These are phyloP conservation scores for Fusarium pilosicola DNA, from an alignment of 2,329 filamentous ascomycete species.

Conservation along the genomic window DNA sequence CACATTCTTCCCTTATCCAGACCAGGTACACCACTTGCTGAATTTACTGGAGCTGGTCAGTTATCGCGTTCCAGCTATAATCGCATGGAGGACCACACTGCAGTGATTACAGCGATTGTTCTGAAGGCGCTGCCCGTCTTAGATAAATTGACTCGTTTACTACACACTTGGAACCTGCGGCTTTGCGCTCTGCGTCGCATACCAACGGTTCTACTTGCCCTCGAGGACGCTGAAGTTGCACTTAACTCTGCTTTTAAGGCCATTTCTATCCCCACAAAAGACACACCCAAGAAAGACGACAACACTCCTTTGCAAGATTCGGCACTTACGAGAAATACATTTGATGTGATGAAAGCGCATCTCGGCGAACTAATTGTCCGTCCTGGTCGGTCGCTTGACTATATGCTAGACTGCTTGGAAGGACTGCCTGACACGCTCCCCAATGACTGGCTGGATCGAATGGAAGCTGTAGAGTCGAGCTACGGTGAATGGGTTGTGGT, in stretches of 20 bases:
- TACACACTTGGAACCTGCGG: conserved; percentile 82
- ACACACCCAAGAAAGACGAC: conserved; percentile 31
- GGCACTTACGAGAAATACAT: conserved; percentile 56
- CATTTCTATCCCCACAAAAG: conserved; percentile 52
- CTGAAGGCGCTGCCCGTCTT: conserved; percentile 88
- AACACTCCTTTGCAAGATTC: conserved; percentile 31
- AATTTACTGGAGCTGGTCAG: conserved; percentile 49
- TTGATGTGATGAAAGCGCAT: conserved; percentile 67
- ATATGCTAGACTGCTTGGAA: conserved; percentile 87
- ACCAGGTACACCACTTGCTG: conserved; percentile 50
- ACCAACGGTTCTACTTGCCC: conserved; percentile 71
- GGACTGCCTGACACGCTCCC: conserved; percentile 86
- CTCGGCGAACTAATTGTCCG: conserved; percentile 75
- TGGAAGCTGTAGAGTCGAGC: conserved; percentile 81
- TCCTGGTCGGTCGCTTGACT: conserved; percentile 80
- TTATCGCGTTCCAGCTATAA: conserved; percentile 66
- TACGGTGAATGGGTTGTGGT: conserved; percentile 84
- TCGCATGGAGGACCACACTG: conserved; percentile 87
- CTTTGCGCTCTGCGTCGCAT: conserved; percentile 79
- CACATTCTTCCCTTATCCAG: conserved; percentile 70
- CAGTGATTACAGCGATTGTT: conserved; percentile 89
- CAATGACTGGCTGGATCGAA: conserved; percentile 84
- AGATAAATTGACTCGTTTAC: conserved; percentile 75
- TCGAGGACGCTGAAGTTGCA: conserved; percentile 74
- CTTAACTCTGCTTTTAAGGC: conserved; percentile 74